Conservation (phyloP, 768 basidiomycete species). For the Basidioascus undulatus region DNA sequence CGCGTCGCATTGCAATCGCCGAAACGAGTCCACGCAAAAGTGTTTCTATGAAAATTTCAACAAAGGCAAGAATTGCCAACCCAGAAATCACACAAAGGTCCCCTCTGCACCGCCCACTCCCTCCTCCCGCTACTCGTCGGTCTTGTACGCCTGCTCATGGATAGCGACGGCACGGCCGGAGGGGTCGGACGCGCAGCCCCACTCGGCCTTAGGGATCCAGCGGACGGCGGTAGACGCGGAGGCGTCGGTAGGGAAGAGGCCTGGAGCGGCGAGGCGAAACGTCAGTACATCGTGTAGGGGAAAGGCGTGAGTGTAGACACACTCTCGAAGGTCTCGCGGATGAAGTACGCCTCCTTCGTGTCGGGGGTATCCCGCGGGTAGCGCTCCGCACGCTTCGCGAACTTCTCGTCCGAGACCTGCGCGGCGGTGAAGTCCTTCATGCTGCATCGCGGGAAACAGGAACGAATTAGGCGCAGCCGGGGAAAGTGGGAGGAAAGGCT, state of each 20-base stretch:
- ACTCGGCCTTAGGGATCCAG: constrained; percentile 28
- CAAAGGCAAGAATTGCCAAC: no score
- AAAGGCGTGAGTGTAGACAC: constrained; percentile 10
- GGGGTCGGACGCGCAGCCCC: constrained; percentile 87
- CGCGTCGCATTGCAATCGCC: no score
- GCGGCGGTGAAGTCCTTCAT: constrained; percentile 69
- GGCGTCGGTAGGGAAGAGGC: constrained; percentile 56
- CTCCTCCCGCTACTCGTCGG: neutral
- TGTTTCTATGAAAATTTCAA: no score
- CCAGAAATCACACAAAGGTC: no score
- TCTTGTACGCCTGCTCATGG: constrained; percentile 68
- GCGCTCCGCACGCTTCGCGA: constrained; percentile 42
- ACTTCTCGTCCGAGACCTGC: constrained; percentile 55
- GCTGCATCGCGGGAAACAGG: constrained; percentile 22
- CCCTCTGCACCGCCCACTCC: neutral
- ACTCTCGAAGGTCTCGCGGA: constrained; percentile 80
- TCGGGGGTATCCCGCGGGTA: constrained; percentile 65
- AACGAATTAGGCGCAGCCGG: neutral
- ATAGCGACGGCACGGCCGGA: constrained; percentile 87
- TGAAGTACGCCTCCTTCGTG: constrained; percentile 88
- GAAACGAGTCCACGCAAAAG: no score
- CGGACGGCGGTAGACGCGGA: constrained; percentile 80
- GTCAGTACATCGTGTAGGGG: constrained; percentile 2
- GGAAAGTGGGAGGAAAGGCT: neutral
- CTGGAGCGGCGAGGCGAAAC: constrained; percentile 19